Evolutionary conservation across 306 rosid genomes (phyloP), one percentile per base, ranked within the genome.

Genomic region (Sicyos baderoa): DNA sequence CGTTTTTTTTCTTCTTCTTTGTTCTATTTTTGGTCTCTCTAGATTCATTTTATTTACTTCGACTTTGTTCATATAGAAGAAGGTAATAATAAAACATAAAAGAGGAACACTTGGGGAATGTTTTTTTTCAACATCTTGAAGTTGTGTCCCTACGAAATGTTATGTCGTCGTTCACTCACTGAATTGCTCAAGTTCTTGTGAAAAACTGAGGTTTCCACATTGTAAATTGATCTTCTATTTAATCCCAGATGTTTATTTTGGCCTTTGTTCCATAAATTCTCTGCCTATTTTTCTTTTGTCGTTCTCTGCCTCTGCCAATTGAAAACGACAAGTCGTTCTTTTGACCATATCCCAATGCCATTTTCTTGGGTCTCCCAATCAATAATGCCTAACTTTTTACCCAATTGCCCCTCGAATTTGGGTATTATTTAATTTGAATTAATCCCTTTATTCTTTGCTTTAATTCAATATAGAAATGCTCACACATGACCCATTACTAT

Each of bases 11-110:
- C 13, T 29, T 5, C 7, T 25, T 15, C 2, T 40, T 62, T 62
- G 3, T 10, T 35, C 51, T 40, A 15, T 10, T 64, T 21, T 45
- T 48, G 40, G 6, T 67, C 71, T 22, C 44, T 12, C 56, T 47
- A 67, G 56, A 47, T 67, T 67, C 72, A 49, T 47, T 48, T 67
- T 7, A 21, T 40, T 45, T 13, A 47, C 44, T 7, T 66, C 72
- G 57, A 14, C 23, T 48, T 25, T 67, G 72, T 67, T 67, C 23
- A 67, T 67, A 67, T 47, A 14, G 48, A 12, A 48, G 16, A 47
- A 67, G 72, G 72, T 67, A 67, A 67, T 49, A 67, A 67, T 48
- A 66, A 66, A 23, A 66, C 27, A 45, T 47, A 48, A 66, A 66
- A 66, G 40, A 23, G 55, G 71, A 22, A 47, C 56, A 66, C 22